phyloP scores from a whole-genome alignment of 108 stramenopile species.

The Fragilaria crotonensis region DNA sequence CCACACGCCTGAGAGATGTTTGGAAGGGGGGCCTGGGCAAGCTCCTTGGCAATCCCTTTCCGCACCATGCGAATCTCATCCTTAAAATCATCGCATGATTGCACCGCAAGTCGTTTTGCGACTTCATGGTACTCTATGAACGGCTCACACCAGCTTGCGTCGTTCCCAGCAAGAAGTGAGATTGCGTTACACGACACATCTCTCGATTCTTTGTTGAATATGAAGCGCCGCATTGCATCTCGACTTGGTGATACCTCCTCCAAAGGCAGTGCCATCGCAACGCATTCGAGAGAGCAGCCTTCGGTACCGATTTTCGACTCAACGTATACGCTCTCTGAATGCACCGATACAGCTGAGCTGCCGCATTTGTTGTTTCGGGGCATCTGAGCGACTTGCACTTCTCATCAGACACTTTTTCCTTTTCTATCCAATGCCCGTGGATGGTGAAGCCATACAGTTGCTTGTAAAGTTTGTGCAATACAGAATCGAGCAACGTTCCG shows the following conservation, averaged over 20 bases:
- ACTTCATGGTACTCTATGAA: neutral
- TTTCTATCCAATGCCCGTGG: constrained; percentile 13
- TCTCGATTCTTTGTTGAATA: constrained; percentile 28
- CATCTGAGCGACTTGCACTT: neutral
- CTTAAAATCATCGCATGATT: neutral
- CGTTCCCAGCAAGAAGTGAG: neutral
- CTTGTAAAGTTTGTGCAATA: constrained; percentile 55
- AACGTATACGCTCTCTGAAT: constrained; percentile 55
- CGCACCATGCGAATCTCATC: constrained; percentile 27
- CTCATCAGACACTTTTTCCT: constrained; percentile 2
- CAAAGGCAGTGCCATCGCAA: constrained; percentile 51
- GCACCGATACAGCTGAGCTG: constrained; percentile 72
- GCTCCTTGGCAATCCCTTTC: constrained; percentile 41
- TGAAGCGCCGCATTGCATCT: constrained; percentile 36
- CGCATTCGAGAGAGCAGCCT: constrained; percentile 44
- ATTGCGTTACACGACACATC: neutral
- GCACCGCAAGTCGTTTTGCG: neutral
- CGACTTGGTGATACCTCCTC: constrained; percentile 35
- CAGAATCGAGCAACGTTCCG: constrained; percentile 46
- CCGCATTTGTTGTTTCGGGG: constrained; percentile 61
- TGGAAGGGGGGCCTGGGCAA: constrained; percentile 56
- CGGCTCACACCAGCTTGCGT: neutral
- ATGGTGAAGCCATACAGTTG: constrained; percentile 60
- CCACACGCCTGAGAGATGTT: constrained; percentile 10
- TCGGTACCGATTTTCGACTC: constrained; percentile 54